phyloP scores from a whole-genome alignment of 768 basidiomycete genomes.

The Agaricus subrufescens region DNA sequence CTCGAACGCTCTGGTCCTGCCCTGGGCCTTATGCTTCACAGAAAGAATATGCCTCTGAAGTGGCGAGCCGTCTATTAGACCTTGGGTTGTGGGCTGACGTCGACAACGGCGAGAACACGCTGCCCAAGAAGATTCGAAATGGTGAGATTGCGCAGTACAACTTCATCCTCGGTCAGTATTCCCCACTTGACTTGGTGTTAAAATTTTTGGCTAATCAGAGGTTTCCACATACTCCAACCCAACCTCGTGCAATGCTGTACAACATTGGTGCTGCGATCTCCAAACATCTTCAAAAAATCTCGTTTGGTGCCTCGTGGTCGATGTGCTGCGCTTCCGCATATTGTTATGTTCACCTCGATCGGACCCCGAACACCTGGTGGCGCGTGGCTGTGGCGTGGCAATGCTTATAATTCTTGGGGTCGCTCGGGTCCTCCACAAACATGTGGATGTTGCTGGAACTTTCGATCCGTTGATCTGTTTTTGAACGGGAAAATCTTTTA shows the following conservation, averaged over 20 bases:
- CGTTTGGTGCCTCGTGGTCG: too few species aligned
- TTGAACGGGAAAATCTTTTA: background rate
- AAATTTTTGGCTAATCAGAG: background rate
- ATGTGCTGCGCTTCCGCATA: background rate
- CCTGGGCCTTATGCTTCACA: constrained; percentile 24
- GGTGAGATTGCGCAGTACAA: constrained; percentile 98
- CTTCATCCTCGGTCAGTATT: constrained; percentile 82
- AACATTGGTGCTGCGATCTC: background rate
- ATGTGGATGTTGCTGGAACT: too few species aligned
- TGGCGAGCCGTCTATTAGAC: constrained; percentile 60
- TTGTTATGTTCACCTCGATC: background rate
- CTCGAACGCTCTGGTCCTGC: background rate
- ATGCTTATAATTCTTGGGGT: too few species aligned
- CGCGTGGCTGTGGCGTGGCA: too few species aligned
- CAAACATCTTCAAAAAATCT: too few species aligned
- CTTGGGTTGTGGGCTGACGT: constrained; percentile 86
- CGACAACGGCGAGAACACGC: constrained; percentile 87
- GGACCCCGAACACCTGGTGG: too few species aligned
- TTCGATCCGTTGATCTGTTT: background rate
- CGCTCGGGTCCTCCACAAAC: too few species aligned
- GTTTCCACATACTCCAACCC: background rate
- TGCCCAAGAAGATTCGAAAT: constrained; percentile 96
- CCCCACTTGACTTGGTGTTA: background rate
- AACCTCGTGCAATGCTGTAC: background rate
- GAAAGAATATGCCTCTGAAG: constrained; percentile 88